Conservation (phyloP, 257 asterid species). For the Nicotiana undulata region DNA sequence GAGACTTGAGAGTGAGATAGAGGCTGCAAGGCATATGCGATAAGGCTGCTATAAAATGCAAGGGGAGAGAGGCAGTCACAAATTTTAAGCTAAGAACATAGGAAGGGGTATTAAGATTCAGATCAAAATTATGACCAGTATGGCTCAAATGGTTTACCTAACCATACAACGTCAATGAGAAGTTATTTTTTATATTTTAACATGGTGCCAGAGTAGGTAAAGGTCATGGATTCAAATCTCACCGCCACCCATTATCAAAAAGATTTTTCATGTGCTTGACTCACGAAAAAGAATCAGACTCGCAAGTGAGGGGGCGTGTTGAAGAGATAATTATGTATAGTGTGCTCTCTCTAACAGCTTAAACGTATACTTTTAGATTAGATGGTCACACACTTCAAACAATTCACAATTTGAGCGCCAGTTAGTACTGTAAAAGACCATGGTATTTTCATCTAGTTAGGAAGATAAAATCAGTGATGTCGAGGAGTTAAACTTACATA, state of each 20-base stretch:
- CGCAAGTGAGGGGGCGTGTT: not conserved
- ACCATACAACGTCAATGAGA: constrained; percentile 17
- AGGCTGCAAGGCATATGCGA: constrained; percentile 97
- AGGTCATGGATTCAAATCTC: not conserved
- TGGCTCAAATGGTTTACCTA: constrained; percentile 30
- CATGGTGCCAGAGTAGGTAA: not conserved
- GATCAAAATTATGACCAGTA: constrained; percentile 26
- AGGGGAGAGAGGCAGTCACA: constrained; percentile 84
- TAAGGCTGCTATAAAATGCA: constrained; percentile 77
- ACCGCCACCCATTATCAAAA: not conserved
- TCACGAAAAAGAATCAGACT: not conserved
- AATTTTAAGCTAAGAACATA: constrained; percentile 65
- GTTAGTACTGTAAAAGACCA: not conserved
- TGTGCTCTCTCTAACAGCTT: not conserved
- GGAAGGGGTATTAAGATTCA: constrained; percentile 36
- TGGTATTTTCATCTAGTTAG: not conserved
- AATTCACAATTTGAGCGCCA: not conserved
- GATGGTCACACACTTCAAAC: not conserved
- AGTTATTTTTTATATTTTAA: not conserved
- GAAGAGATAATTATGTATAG: not conserved
- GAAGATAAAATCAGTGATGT: not conserved
- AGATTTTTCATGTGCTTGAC: not conserved
- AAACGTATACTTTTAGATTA: not conserved
- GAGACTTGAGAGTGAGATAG: constrained; percentile 68
- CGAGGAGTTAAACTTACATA: constrained; percentile 46